Conservation (phyloP, 805 yeast species). For the Candida nonsorbophila region DNA sequence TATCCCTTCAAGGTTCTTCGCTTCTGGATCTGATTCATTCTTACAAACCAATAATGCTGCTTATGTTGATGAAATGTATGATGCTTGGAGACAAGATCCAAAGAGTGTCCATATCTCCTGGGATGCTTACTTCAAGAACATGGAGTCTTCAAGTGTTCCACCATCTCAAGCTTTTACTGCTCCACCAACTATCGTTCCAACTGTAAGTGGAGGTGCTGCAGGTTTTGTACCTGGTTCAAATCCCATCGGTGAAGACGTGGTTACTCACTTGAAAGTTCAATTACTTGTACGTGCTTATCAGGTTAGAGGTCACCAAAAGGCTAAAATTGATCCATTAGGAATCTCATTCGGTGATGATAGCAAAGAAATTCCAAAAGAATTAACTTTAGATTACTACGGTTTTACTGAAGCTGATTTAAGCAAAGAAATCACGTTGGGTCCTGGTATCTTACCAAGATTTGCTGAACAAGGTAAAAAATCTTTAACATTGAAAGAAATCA, state of each 20-base stretch:
- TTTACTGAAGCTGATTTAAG: slow-evolving; percentile 83
- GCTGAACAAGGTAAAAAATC: slow-evolving; percentile 59
- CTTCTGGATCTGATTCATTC: slow-evolving; percentile 56
- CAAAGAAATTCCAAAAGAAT: slow-evolving; percentile 65
- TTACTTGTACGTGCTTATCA: slow-evolving; percentile 96
- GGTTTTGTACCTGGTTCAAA: slow-evolving; percentile 53
- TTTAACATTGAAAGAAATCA: slow-evolving; percentile 73
- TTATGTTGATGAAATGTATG: slow-evolving; percentile 97
- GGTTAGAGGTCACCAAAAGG: slow-evolving; percentile 96
- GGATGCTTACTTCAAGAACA: slow-evolving; percentile 93
- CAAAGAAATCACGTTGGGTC: slow-evolving; percentile 85
- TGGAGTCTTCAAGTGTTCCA: slow-evolving; percentile 65
- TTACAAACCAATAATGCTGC: slow-evolving; percentile 79
- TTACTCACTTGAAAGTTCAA: slow-evolving; percentile 91
- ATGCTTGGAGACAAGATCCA: slow-evolving; percentile 91
- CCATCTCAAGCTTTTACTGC: slow-evolving; percentile 77
- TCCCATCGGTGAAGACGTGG: slow-evolving; percentile 56
- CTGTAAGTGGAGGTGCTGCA: slow-evolving; percentile 72
- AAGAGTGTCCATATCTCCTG: slow-evolving; percentile 89
- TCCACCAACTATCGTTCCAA: slow-evolving; percentile 86
- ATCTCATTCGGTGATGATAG: slow-evolving; percentile 75
- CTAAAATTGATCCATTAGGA: slow-evolving; percentile 92
- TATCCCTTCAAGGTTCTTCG: slow-evolving; percentile 11
- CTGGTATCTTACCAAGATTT: slow-evolving; percentile 94
- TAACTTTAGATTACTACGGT: slow-evolving; percentile 88